Conservation (phyloP, 2,329 filamentous ascomycete genomes). For the Pseudopithomyces chartarum region DNA sequence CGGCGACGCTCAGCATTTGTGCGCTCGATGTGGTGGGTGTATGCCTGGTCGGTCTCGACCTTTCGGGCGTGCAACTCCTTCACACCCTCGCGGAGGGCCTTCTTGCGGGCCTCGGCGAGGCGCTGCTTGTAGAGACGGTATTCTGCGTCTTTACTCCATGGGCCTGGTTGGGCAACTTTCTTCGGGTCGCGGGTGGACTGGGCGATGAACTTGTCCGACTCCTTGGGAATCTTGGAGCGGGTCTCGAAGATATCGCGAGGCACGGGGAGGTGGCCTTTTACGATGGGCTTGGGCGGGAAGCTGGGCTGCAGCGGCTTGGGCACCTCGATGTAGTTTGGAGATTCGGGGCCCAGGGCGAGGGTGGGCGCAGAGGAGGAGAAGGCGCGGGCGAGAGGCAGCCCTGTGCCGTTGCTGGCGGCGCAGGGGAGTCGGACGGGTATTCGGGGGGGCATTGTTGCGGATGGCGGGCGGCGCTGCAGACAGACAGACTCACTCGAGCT, state of each 20-base stretch:
- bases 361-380: constrained; percentile 54
- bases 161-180: constrained; percentile 39
- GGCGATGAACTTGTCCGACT: constrained; percentile 64
- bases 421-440: constrained; percentile 46
- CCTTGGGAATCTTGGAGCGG: constrained; percentile 55
- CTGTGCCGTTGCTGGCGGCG: constrained; percentile 17
- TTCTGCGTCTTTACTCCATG: constrained; percentile 50
- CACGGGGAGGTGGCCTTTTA: constrained; percentile 82
- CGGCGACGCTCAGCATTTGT: constrained; percentile 55
- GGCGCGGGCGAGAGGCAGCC: constrained; percentile 23
- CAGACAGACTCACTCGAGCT: too few species aligned
- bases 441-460: constrained; percentile 48
- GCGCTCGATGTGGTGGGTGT: constrained; percentile 25
- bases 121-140: constrained; percentile 69
- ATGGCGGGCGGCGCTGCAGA: constrained; percentile 21
- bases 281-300: constrained; percentile 50
- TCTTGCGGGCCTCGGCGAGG: constrained; percentile 73
- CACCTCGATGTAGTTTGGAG: constrained; percentile 83
- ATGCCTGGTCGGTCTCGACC: constrained; percentile 25
- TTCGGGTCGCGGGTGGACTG: constrained; percentile 62
- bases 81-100: constrained; percentile 74
- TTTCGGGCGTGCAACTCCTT: constrained; percentile 64
- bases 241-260: constrained; percentile 77
- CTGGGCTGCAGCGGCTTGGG: constrained; percentile 76
- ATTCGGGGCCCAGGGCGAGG: constrained; percentile 74